phyloP scores from a whole-genome alignment of 139 green algal genomes.

The Chlamydomonas applanata region DNA sequence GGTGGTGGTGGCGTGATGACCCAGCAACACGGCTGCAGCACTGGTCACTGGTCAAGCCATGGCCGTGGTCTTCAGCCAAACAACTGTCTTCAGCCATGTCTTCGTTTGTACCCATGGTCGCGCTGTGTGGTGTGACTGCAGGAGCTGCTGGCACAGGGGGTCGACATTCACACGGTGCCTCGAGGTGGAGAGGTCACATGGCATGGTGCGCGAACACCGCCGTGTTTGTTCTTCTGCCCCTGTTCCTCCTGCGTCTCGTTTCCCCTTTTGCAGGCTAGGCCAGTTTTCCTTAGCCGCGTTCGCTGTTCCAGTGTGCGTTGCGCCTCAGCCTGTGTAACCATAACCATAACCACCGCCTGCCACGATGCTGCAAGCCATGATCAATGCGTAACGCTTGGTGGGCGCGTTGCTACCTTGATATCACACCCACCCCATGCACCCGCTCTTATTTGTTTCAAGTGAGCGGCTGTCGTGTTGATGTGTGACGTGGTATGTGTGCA shows the following conservation, averaged over 20 bases:
- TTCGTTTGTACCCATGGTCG: neutral
- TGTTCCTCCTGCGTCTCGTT: too few relatives aligned
- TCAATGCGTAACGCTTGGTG: neutral
- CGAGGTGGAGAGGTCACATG: slow-evolving; percentile 87
- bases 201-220: slow-evolving; percentile 50
- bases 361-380: neutral
- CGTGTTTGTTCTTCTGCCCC: neutral
- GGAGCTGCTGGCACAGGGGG: slow-evolving; percentile 19
- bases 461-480: neutral
- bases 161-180: slow-evolving; percentile 35
- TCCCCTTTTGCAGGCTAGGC: too few relatives aligned
- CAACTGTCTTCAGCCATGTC: too few relatives aligned
- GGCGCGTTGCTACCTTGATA: neutral
- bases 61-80: neutral
- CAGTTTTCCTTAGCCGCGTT: too few relatives aligned
- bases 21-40: too few relatives aligned
- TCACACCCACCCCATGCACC: neutral
- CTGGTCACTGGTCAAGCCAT: neutral
- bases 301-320: too few relatives aligned
- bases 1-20: neutral
- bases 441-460: neutral
- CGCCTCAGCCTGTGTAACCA: too few relatives aligned
- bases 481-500: neutral
- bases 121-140: neutral
- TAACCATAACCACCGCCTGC: neutral